A percentile compares a stretch with the other conserved stretches of the same genome.
Evolutionary conservation across 2,329 filamentous ascomycete genomes (phyloP).

Genomic region (Botrytis cinerea): DNA sequence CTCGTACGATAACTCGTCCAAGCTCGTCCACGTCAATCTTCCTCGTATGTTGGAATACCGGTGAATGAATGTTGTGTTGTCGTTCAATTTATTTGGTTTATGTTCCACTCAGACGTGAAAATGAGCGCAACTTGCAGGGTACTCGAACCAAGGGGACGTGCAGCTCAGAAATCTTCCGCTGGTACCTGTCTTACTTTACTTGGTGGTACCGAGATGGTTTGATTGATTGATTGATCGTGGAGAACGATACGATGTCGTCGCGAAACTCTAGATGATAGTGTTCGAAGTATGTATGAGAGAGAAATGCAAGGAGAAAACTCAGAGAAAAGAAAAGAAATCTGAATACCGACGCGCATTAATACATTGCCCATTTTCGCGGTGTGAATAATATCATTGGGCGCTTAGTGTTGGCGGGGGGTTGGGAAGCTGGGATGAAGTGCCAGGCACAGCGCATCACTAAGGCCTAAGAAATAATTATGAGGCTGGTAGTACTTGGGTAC

Average conservation of each 20-base stretch:
- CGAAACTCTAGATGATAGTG: neutral
- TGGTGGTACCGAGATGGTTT: neutral
- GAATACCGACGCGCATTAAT: neutral
- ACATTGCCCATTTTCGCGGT: neutral
- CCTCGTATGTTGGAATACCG: neutral
- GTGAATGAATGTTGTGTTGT: conserved; percentile 19
- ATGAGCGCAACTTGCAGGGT: neutral
- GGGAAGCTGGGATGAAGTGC: neutral
- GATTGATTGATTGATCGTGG: neutral
- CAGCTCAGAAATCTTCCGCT: neutral
- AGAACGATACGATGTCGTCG: neutral
- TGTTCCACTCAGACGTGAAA: conserved; percentile 4
- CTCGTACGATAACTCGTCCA: conserved; percentile 14
- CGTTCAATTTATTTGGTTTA: neutral
- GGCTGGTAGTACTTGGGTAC: conserved; percentile 6
- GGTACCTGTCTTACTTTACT: neutral
- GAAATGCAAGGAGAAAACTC: neutral
- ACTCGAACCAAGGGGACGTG: neutral
- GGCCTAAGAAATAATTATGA: neutral
- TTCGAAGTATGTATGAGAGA: neutral
- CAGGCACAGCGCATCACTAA: conserved; percentile 14
- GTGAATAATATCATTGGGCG: conserved; percentile 11
- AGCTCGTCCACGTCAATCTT: conserved; percentile 4
- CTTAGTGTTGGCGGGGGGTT: neutral
- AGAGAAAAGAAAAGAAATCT: neutral